Conservation (phyloP, 306 rosid species). For the Geum urbanum region DNA sequence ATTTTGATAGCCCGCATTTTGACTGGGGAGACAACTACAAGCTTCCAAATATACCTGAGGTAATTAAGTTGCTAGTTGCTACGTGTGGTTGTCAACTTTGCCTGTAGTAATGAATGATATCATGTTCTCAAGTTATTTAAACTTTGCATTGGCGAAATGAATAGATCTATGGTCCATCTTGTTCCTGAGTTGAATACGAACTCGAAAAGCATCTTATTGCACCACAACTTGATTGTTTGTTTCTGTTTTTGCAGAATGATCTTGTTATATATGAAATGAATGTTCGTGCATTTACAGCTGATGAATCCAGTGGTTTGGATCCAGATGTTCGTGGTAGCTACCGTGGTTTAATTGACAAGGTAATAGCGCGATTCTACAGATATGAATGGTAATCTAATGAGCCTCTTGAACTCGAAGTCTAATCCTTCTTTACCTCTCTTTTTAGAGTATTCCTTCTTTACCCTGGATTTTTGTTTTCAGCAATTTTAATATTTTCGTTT, state of each 20-base stretch:
- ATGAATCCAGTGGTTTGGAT: constrained; percentile 78
- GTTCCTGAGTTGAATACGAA: constrained; percentile 8
- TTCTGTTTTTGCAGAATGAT: constrained; percentile 66
- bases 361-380: constrained; percentile 28
- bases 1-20: constrained; percentile 75
- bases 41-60: constrained; percentile 87
- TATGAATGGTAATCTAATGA: constrained; percentile 10
- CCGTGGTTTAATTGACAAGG: constrained; percentile 94
- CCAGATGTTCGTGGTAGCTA: constrained; percentile 70
- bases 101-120: neutral
- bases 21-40: constrained; percentile 90
- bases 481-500: constrained; percentile 5
- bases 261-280: constrained; percentile 96
- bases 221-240: constrained; percentile 24
- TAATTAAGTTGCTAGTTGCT: constrained; percentile 36
- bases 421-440: constrained; percentile 6
- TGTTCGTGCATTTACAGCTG: constrained; percentile 80
- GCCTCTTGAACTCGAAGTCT: neutral
- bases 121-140: neutral
- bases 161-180: constrained; percentile 15
- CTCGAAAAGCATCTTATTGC: constrained; percentile 4
- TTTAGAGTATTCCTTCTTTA: neutral
- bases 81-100: constrained; percentile 2
- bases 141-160: constrained; percentile 6
- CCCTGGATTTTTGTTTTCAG: constrained; percentile 14